These are phyloP conservation scores for Aristolochia contorta DNA, from an alignment of 164 flowering plant genomes.

Conservation along the genomic window DNA sequence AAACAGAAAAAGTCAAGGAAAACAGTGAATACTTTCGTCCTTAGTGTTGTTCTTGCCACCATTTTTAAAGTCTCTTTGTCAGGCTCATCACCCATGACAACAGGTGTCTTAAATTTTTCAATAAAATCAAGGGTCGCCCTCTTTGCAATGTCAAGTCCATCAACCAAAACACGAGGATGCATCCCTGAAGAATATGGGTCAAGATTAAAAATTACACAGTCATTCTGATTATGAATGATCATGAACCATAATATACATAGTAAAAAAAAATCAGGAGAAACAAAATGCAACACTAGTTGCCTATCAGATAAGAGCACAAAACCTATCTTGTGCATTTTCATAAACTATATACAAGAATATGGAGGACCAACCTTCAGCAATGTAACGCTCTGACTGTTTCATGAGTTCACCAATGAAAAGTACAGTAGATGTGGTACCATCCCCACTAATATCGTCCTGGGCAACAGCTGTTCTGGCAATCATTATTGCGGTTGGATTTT, in stretches of 20 bases:
- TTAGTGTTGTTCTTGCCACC: conserved; percentile 94
- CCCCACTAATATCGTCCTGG: conserved; percentile 96
- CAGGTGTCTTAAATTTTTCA: conserved; percentile 90
- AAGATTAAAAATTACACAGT: background rate
- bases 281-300: background rate
- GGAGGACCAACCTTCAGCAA: conserved; percentile 68
- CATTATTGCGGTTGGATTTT: conserved; percentile 97
- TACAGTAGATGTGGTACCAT: conserved; percentile 96
- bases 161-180: conserved; percentile 98
- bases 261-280: background rate
- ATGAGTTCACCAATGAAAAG: conserved; percentile 95
- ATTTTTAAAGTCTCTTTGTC: conserved; percentile 88
- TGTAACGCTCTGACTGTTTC: conserved; percentile 95
- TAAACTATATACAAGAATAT: background rate
- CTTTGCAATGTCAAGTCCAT: conserved; percentile 98
- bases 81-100: conserved; percentile 83
- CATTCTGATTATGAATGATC: too few species aligned
- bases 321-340: too few species aligned
- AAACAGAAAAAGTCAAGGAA: background rate
- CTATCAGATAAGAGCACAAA: too few species aligned
- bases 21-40: conserved; percentile 68
- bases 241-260: background rate
- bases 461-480: conserved; percentile 99
- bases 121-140: conserved; percentile 89
- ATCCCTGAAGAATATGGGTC: conserved; percentile 37